These are phyloP conservation scores for Serendipita vermifera DNA, from an alignment of 768 basidiomycete species.

Conservation along the genomic window DNA sequence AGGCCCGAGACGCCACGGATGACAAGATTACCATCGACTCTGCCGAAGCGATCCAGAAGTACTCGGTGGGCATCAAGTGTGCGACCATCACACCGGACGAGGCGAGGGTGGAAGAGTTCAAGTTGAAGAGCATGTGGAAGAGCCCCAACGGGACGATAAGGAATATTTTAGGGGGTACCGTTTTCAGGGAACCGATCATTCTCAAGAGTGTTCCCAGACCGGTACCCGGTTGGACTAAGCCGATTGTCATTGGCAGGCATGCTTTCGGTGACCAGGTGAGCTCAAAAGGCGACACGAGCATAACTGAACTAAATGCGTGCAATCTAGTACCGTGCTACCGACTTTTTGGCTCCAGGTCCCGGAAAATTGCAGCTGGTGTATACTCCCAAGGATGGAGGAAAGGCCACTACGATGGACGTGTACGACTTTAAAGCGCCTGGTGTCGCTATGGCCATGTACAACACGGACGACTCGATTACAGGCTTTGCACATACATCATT, in stretches of 20 bases:
- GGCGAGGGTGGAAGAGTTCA: slow-evolving; percentile 90
- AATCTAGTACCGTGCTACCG: slow-evolving; percentile 80
- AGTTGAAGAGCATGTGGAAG: slow-evolving; percentile 97
- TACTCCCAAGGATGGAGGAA: slow-evolving; percentile 66
- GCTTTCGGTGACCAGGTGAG: slow-evolving; percentile 89
- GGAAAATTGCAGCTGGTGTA: slow-evolving; percentile 91
- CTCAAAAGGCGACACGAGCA: no score
- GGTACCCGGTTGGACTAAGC: slow-evolving; percentile 92
- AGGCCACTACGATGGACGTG: slow-evolving; percentile 58
- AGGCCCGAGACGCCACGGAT: slow-evolving; percentile 87
- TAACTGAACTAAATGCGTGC: no score
- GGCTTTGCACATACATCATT: slow-evolving; percentile 97
- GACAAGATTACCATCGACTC: slow-evolving; percentile 89
- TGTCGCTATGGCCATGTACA: slow-evolving; percentile 96
- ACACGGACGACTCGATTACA: slow-evolving; percentile 91
- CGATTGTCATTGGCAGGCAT: slow-evolving; percentile 92
- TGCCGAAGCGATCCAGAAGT: slow-evolving; percentile 85
- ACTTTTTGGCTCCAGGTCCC: slow-evolving; percentile 79
- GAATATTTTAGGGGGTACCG: slow-evolving; percentile 95
- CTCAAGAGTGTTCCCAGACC: slow-evolving; percentile 81
- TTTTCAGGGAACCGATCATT: slow-evolving; percentile 98
- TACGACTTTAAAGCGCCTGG: slow-evolving; percentile 90
- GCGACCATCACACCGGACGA: slow-evolving; percentile 99
- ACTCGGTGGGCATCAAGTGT: slow-evolving; percentile 97
- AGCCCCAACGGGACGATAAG: slow-evolving; percentile 88